Base-by-base conservation (phyloP, 768 basidiomycete genomes). In the Mycena floridula region DNA sequence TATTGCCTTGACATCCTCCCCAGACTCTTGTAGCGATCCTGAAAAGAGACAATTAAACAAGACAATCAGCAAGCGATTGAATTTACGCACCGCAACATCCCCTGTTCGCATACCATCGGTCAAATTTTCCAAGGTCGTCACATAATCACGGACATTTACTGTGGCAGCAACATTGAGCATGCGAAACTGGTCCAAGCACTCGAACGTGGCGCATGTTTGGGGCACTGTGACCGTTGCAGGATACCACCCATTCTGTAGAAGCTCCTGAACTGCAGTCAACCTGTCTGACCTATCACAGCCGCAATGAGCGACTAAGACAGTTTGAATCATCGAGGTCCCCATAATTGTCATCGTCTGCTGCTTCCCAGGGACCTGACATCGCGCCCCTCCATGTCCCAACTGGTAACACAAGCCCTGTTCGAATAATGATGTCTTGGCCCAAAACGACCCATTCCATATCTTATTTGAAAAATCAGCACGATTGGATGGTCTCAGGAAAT, bases 11-110 rank as follows among this genome's bases (percentile, higher is more conserved):
- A 4, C 32, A 46, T 39, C 1, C 20, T 11, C 1, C 39, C 21
- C 25, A 46, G 46, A 6, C 26, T 36, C 30, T 39, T 46, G 20
- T 50, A 50, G 5, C 45, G 49, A 40, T 50, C 49, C 49, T 50
- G 18, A 5, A 6, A 9, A 21, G 21, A 15, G 1, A 6, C 27
- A 25, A 1, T 27, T 32, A 2, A 5, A 3, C 4, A 13, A 23
- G n/a, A 16, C 11, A 18, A 3, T 12, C 23, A n/a, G 5, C 30
- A 16, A 28, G 22, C 28, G 3, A 35, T 24, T 25, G 27, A 22
- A 42, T 32, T 41, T 18, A 12, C 49, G 2, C 43, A 50, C 49
- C 18, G 49, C 44, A 4, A 37, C 25, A 7, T 5, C 4, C 2
- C 22, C 23, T 12, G 47, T 1, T 2, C 45, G 44, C 2, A 26